Conservation (phyloP, 2,329 filamentous ascomycete species). For the Colletotrichum siamense region DNA sequence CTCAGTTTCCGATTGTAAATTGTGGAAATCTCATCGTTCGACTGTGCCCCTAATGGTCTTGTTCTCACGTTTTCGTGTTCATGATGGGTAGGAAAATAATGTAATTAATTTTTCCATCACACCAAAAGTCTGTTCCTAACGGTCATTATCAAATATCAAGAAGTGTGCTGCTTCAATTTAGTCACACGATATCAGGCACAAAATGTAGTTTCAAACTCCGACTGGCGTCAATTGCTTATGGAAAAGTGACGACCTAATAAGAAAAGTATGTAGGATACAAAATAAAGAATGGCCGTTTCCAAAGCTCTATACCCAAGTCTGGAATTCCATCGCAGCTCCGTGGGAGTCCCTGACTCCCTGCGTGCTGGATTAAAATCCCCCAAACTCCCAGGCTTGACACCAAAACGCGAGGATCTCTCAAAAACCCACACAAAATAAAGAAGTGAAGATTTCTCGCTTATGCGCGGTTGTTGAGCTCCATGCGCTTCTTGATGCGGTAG, state of each 20-base stretch:
- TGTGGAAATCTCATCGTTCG: background rate
- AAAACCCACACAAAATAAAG: background rate
- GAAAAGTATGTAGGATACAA: slow-evolving; percentile 9
- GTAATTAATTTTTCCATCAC: too few species aligned
- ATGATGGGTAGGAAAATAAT: background rate
- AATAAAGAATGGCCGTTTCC: slow-evolving; percentile 18
- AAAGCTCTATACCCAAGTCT: slow-evolving; percentile 19
- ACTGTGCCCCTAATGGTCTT: background rate
- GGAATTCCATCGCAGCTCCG: background rate
- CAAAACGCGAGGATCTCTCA: background rate
- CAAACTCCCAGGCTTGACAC: slow-evolving; percentile 13
- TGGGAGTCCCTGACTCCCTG: slow-evolving; percentile 17
- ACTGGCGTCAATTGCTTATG: slow-evolving; percentile 19
- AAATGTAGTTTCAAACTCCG: background rate
- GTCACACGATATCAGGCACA: background rate
- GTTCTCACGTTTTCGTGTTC: too few species aligned
- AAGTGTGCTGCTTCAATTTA: background rate
- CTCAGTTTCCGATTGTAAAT: background rate
- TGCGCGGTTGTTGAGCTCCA: slow-evolving; percentile 32
- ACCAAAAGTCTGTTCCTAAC: background rate
- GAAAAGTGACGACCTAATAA: slow-evolving; percentile 14
- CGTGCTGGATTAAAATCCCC: background rate
- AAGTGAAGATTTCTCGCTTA: slow-evolving; percentile 5
- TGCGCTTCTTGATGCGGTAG: slow-evolving; percentile 49
- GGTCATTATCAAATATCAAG: background rate